phyloP scores from a whole-genome alignment of 805 yeast genomes.

The Millerago galiae region DNA sequence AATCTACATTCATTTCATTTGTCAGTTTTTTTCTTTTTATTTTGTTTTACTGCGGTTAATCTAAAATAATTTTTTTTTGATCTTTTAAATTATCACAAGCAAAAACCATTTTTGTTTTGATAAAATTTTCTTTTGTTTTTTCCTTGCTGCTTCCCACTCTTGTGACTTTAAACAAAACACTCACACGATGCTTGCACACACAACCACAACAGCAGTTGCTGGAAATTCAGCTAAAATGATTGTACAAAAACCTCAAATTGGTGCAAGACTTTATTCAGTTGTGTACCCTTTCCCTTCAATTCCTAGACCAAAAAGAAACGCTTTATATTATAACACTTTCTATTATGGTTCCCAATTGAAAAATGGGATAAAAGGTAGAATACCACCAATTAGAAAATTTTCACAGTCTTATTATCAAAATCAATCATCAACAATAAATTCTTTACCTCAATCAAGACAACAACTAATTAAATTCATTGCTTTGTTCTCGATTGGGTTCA shows the following conservation, averaged over 20 bases:
- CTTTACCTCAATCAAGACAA: conserved; percentile 13
- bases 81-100: background rate
- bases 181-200: conserved; percentile 8
- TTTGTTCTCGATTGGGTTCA: conserved; percentile 22
- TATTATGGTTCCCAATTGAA: conserved; percentile 30
- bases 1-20: background rate
- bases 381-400: conserved; percentile 24
- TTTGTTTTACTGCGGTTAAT: background rate
- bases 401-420: conserved; percentile 17
- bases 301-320: conserved; percentile 51
- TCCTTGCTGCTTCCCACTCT: background rate
- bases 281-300: conserved; percentile 43
- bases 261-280: conserved; percentile 17
- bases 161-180: conserved; percentile 2
- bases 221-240: conserved; percentile 2
- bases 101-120: background rate
- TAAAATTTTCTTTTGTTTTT: background rate
- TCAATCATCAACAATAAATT: conserved; percentile 14
- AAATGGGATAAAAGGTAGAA: conserved; percentile 23
- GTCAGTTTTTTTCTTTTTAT: background rate
- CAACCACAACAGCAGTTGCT: background rate
- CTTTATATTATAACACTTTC: conserved; percentile 39
- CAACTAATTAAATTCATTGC: conserved; percentile 24
- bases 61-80: too few species aligned
- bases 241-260: conserved; percentile 5